Evolutionary conservation across 2,329 filamentous ascomycete genomes (phyloP), one percentile per base, ranked within the genome.

Genomic region (Domatiomyces catenatus): DNA sequence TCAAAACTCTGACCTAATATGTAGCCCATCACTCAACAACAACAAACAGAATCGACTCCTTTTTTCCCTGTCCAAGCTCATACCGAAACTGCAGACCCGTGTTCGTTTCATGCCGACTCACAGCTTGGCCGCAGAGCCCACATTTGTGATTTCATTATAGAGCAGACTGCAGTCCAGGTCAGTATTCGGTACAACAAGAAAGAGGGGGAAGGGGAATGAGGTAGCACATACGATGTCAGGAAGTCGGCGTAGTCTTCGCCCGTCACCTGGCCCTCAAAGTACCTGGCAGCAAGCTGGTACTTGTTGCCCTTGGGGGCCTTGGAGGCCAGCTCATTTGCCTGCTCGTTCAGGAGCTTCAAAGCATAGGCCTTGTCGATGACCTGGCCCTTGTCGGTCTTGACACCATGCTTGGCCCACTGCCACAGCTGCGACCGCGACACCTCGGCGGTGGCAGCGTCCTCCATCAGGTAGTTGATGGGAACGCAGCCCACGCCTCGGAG

Each of bases 241-340:
- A 96, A 96, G 68, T 98, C 92, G 10, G 89, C 88, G 67, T 96
- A 96, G 60, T 95, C 89, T 74, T 96, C 92, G 51, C 92, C 92
- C 2, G 90, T 96, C 52, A 96, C 84, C 75, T 98, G 92, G 45
- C 79, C 74, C 32, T 86, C 80, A 64, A 96, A 95, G 71, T 96
- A 96, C 69, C 94, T 83, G 1, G 86, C 86, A 0, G 92, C 92
- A 49, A 94, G 76, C 53, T 83, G 80, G 72, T 76, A 95, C 75
- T 95, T 95, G 75, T 95, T 92, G 51, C 88, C 88, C 74, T 85
- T 84, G 48, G 82, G 79, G 1, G 80, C 88, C 67, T 85, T 85
- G 58, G 79, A 68, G 24, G 80, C 75, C 26, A 96, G 75, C 64
- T 82, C 75, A 52, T 88, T 80, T 39, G 88, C 78, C 68, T 88